phyloP scores from a whole-genome alignment of 352 stramenopile genomes.

The Elongisporangium prolatum region DNA sequence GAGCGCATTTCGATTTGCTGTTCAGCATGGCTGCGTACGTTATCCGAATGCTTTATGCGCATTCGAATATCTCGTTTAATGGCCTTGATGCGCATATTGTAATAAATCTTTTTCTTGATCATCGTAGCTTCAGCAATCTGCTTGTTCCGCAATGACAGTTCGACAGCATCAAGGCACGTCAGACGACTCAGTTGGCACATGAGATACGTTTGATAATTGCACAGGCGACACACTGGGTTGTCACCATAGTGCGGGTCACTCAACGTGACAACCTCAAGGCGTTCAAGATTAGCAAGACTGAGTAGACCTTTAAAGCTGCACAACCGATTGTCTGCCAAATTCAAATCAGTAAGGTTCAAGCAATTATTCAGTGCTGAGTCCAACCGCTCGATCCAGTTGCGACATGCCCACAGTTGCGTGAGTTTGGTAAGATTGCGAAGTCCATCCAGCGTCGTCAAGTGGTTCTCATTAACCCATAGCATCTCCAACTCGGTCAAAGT shows the following conservation, averaged over 20 bases:
- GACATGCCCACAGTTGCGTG: slow-evolving; percentile 64
- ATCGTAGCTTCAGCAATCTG: slow-evolving; percentile 88
- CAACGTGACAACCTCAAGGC: slow-evolving; percentile 58
- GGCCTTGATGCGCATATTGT: slow-evolving; percentile 92
- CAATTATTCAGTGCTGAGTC: slow-evolving; percentile 57
- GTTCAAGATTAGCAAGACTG: slow-evolving; percentile 61
- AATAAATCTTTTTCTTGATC: slow-evolving; percentile 95
- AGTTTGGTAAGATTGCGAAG: slow-evolving; percentile 49
- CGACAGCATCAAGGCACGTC: slow-evolving; percentile 62
- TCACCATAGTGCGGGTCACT: slow-evolving; percentile 88
- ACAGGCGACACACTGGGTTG: slow-evolving; percentile 89
- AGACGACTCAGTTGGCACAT: slow-evolving; percentile 83
- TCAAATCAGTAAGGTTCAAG: slow-evolving; percentile 66
- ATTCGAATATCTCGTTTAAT: slow-evolving; percentile 81
- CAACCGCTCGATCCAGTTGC: slow-evolving; percentile 71
- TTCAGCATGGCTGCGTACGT: slow-evolving; percentile 35
- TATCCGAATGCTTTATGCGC: slow-evolving; percentile 40
- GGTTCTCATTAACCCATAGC: slow-evolving; percentile 84
- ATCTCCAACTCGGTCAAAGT: slow-evolving; percentile 53
- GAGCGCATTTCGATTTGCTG: slow-evolving; percentile 51
- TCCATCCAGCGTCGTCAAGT: slow-evolving; percentile 46
- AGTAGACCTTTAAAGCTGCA: slow-evolving; percentile 86
- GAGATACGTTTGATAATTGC: slow-evolving; percentile 92
- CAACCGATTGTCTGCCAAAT: slow-evolving; percentile 81
- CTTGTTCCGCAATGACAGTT: slow-evolving; percentile 77